phyloP scores from a whole-genome alignment of 805 yeast species.

The Starmerella khaoyaiensis region DNA sequence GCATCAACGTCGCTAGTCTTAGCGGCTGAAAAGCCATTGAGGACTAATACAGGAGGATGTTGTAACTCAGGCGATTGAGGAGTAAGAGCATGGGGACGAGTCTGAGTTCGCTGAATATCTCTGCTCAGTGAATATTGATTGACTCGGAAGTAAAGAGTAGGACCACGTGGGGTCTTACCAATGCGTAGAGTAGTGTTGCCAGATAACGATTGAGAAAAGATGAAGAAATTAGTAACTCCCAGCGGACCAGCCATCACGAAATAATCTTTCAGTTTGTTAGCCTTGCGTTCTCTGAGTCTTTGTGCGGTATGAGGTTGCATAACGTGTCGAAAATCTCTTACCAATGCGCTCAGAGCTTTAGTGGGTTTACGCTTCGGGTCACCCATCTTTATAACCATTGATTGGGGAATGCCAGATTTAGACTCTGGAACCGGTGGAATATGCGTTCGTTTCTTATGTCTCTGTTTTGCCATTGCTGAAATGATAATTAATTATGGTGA shows the following conservation, averaged over 20 bases:
- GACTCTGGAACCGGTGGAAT: conserved; percentile 33
- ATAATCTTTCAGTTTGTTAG: conserved; percentile 79
- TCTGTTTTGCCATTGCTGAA: conserved; percentile 17
- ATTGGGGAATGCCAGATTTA: conserved; percentile 72
- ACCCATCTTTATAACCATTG: conserved; percentile 89
- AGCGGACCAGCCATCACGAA: conserved; percentile 98
- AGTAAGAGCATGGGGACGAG: conserved; percentile 59
- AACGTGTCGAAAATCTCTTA: conserved; percentile 69
- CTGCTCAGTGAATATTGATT: conserved; percentile 64
- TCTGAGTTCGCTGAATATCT: conserved; percentile 59
- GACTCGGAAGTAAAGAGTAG: conserved; percentile 75
- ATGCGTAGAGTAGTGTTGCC: conserved; percentile 76
- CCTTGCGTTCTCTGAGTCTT: conserved; percentile 69
- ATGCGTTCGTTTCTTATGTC: conserved; percentile 80
- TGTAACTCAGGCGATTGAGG: conserved; percentile 38
- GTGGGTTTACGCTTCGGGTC: conserved; percentile 47
- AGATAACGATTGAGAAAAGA: conserved; percentile 60
- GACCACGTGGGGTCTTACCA: conserved; percentile 86
- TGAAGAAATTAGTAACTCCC: conserved; percentile 77
- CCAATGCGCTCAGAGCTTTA: conserved; percentile 72
- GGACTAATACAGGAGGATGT: conserved; percentile 78
- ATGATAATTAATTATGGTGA: conserved; percentile 1
- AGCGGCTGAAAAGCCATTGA: conserved; percentile 75
- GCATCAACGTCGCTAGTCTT: conserved; percentile 61
- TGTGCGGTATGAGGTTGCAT: conserved; percentile 98